Evolutionary conservation across 1,284 basidiomycete species (phyloP).

Genomic region (Sporisorium exsertum): DNA sequence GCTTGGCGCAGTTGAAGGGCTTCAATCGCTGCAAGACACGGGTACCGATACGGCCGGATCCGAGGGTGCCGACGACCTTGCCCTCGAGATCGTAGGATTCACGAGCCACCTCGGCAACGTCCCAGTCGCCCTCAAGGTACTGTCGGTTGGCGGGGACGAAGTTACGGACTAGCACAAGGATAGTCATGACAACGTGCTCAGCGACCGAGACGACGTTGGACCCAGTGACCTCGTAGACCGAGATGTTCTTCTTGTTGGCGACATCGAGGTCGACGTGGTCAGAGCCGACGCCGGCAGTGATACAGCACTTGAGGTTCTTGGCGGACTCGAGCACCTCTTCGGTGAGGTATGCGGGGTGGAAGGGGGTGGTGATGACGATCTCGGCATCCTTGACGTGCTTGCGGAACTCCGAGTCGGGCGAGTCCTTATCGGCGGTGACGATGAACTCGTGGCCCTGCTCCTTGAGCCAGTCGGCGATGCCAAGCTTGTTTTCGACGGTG

Average conservation of each 20-base stretch:
- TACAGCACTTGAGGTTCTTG: slow-evolving; percentile 88
- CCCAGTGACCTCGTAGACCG: slow-evolving; percentile 81
- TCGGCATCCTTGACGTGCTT: slow-evolving; percentile 82
- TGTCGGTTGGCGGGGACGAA: slow-evolving; percentile 78
- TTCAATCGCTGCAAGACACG: slow-evolving; percentile 83
- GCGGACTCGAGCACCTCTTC: slow-evolving; percentile 82
- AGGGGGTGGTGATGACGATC: slow-evolving; percentile 82
- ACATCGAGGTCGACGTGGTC: slow-evolving; percentile 88
- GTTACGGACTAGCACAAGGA: slow-evolving; percentile 87
- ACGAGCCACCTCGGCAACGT: slow-evolving; percentile 68
- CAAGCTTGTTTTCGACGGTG: slow-evolving; percentile 82
- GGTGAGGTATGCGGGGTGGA: slow-evolving; percentile 84
- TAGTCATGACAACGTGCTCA: slow-evolving; percentile 87
- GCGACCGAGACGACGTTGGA: slow-evolving; percentile 82
- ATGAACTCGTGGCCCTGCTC: slow-evolving; percentile 79
- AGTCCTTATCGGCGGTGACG: slow-evolving; percentile 83
- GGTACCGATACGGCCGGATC: slow-evolving; percentile 72
- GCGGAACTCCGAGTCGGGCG: slow-evolving; percentile 84
- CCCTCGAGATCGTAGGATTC: slow-evolving; percentile 83
- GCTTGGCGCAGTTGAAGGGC: slow-evolving; percentile 90
- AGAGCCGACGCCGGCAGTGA: slow-evolving; percentile 94
- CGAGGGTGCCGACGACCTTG: slow-evolving; percentile 88
- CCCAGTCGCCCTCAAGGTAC: slow-evolving; percentile 54
- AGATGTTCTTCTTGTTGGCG: slow-evolving; percentile 83
- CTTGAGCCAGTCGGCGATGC: slow-evolving; percentile 70